Conservation (phyloP, 2,329 filamentous ascomycete genomes). For the Hirsutella thompsonii region DNA sequence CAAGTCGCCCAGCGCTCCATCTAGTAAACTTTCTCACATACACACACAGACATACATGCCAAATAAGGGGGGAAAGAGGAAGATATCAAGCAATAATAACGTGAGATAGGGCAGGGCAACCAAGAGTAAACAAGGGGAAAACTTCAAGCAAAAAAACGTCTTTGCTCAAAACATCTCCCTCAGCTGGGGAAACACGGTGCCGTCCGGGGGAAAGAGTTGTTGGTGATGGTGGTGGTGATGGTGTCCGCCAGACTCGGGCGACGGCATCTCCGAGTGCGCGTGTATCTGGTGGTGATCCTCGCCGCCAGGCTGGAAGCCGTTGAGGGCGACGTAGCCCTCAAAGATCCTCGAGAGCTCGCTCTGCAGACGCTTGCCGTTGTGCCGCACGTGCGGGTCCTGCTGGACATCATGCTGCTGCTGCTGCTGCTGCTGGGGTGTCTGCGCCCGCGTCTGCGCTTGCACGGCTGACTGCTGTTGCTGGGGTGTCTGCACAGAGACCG, state of each 20-base stretch:
- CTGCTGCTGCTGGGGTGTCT: constrained; percentile 10
- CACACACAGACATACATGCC: no score
- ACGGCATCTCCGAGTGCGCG: constrained; percentile 11
- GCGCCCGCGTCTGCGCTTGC: no score
- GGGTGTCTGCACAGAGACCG: constrained; percentile 10
- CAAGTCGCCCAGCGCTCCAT: constrained; percentile 11
- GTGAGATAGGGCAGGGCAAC: no score
- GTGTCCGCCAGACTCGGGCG: constrained; percentile 8
- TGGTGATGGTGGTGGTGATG: no score
- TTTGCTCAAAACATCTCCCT: constrained; percentile 21
- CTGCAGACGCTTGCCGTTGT: constrained; percentile 37
- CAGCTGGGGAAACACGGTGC: constrained; percentile 23
- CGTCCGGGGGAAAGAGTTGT: constrained; percentile 15
- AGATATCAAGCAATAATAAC: no score
- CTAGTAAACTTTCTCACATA: no score
- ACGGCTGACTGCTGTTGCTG: constrained; percentile 10
- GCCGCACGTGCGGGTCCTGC: constrained; percentile 9
- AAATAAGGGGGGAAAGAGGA: no score
- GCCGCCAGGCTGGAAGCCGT: constrained; percentile 18
- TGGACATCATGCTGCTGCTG: no score
- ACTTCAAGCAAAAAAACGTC: no score
- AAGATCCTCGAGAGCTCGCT: constrained; percentile 39
- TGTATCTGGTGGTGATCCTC: constrained; percentile 12
- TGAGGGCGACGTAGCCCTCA: constrained; percentile 23
- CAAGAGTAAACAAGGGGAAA: no score